Conservation (phyloP, 1,284 basidiomycete species). For the Ceratobasidium sp. region DNA sequence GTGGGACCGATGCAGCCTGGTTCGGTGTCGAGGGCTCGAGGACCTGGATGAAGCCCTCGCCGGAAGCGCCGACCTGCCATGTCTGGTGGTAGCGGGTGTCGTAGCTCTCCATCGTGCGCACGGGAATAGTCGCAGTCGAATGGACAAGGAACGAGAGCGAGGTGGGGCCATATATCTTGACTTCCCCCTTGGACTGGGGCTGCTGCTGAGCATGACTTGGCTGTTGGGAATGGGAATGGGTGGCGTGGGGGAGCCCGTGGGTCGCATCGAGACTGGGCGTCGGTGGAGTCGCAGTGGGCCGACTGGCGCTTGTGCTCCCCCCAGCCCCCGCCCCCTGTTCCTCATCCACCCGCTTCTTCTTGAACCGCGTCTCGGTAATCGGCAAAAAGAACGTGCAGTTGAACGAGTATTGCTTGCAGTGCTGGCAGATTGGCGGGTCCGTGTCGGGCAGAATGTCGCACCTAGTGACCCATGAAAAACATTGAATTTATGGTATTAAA, state of each 20-base stretch:
- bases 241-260: not conserved
- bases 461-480: no score
- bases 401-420: slow-evolving; percentile 86
- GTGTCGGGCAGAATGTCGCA: slow-evolving; percentile 77
- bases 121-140: slow-evolving; percentile 78
- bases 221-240: no score
- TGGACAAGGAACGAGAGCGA: slow-evolving; percentile 46
- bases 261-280: slow-evolving; percentile 14
- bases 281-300: slow-evolving; percentile 9
- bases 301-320: slow-evolving; percentile 36
- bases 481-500: no score
- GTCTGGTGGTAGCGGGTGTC: slow-evolving; percentile 82
- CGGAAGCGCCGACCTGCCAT: slow-evolving; percentile 79
- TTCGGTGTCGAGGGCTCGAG: slow-evolving; percentile 61
- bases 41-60: slow-evolving; percentile 87
- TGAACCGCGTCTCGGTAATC: slow-evolving; percentile 97
- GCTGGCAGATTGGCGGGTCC: slow-evolving; percentile 78
- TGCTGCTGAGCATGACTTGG: not conserved
- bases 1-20: slow-evolving; percentile 58
- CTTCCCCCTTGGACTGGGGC: slow-evolving; percentile 42
- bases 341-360: slow-evolving; percentile 84
- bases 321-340: slow-evolving; percentile 56
- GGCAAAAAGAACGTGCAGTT: slow-evolving; percentile 97
- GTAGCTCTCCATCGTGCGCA: slow-evolving; percentile 81
- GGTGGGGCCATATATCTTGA: slow-evolving; percentile 45